Conservation (phyloP, 2,329 filamentous ascomycete genomes). For the Fusarium aywerte region DNA sequence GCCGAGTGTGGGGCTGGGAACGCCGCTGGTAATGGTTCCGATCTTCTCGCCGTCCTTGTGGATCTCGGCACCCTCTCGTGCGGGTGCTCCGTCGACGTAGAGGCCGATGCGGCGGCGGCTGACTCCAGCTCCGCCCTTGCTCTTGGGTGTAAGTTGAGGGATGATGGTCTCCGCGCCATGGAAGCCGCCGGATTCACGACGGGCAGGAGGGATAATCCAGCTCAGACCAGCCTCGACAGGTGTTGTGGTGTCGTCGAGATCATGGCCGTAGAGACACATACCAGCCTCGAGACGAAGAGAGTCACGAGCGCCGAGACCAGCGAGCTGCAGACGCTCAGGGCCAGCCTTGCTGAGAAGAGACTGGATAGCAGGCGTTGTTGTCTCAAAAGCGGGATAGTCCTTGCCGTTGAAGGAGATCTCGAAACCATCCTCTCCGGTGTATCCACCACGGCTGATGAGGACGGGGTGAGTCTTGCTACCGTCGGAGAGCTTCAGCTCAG, state of each 20-base stretch:
- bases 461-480: conserved; percentile 55
- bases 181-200: conserved; percentile 77
- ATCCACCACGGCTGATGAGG: conserved; percentile 87
- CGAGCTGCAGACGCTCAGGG: conserved; percentile 73
- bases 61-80: conserved; percentile 87
- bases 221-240: conserved; percentile 66
- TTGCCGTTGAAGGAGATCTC: conserved; percentile 80
- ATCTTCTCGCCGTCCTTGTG: conserved; percentile 73
- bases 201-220: conserved; percentile 88
- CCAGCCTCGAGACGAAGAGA: conserved; percentile 93
- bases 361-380: conserved; percentile 68
- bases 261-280: conserved; percentile 99
- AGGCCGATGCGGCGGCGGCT: conserved; percentile 81
- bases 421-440: conserved; percentile 98
- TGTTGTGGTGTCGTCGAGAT: conserved; percentile 81
- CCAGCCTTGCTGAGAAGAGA: conserved; percentile 74
- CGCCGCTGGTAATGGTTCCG: conserved; percentile 87
- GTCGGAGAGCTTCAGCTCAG: conserved; percentile 71
- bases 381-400: conserved; percentile 55
- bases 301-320: conserved; percentile 90
- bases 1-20: conserved; percentile 85
- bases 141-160: conserved; percentile 77
- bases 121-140: conserved; percentile 77
- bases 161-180: conserved; percentile 84
- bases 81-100: conserved; percentile 84